phyloP scores from a whole-genome alignment of 441 rosid species.

The Melastoma candidum region DNA sequence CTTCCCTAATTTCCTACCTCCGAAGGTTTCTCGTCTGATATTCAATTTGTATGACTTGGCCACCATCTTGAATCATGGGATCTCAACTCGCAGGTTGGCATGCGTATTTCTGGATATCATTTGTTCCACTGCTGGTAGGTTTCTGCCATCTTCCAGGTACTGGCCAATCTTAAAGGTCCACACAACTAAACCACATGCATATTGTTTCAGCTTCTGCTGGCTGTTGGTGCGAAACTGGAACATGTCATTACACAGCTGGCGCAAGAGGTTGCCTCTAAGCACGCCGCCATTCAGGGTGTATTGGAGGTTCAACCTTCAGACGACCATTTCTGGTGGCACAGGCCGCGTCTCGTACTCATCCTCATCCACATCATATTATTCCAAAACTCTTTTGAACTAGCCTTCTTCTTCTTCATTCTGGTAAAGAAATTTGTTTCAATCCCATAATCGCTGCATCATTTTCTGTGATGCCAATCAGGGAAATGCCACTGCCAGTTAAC shows the following conservation, averaged over 20 bases:
- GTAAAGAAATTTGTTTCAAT: background rate
- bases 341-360: background rate
- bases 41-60: too few relatives aligned
- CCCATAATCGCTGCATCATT: too few relatives aligned
- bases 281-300: background rate
- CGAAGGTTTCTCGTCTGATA: too few relatives aligned
- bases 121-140: constrained; percentile 77
- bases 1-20: too few relatives aligned
- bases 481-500: too few relatives aligned
- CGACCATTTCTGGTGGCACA: constrained; percentile 3
- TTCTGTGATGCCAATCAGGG: too few relatives aligned
- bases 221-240: constrained; percentile 78
- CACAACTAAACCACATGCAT: constrained; percentile 1
- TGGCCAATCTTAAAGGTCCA: background rate
- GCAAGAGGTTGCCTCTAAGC: constrained; percentile 24
- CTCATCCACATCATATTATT: constrained; percentile 4
- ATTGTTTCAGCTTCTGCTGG: constrained; percentile 46
- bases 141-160: background rate
- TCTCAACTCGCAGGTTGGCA: constrained; percentile 61
- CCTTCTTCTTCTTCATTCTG: constrained; percentile 6
- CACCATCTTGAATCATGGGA: background rate
- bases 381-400: constrained; percentile 4
- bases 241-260: constrained; percentile 55
- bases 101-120: constrained; percentile 71
- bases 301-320: background rate